Evolutionary conservation across 176 grass and related monocot species (phyloP).

Genomic region (Tillandsia leiboldiana): DNA sequence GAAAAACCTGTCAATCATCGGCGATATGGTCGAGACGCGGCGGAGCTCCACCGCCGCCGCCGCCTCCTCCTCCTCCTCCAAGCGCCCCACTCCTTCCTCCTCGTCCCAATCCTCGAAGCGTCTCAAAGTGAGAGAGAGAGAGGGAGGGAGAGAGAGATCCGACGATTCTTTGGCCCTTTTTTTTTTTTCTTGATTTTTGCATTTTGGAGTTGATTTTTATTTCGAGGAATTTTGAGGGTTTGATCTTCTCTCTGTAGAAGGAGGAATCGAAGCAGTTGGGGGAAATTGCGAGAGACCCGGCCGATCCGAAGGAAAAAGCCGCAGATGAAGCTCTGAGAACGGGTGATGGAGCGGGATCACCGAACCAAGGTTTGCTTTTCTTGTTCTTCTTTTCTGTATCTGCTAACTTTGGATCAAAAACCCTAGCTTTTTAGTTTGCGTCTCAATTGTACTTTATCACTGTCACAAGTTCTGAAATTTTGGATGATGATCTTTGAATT

Average conservation of each 20-base stretch:
- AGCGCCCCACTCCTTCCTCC: neutral
- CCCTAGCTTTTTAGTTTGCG: too few species aligned
- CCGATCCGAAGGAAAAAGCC: neutral
- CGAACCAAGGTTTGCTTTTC: conserved; percentile 1
- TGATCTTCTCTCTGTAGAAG: conserved; percentile 20
- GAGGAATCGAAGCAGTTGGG: neutral
- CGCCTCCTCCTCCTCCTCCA: conserved; percentile 19
- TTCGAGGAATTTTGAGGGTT: conserved; percentile 27
- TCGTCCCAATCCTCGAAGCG: conserved; percentile 37
- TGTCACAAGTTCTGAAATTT: too few species aligned
- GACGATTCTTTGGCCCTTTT: conserved; percentile 5
- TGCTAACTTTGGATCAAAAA: too few species aligned
- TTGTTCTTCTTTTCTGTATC: too few species aligned
- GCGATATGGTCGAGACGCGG: conserved; percentile 88
- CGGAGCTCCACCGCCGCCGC: conserved; percentile 43
- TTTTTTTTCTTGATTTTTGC: neutral
- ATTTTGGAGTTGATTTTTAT: neutral
- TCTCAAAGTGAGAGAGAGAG: conserved; percentile 59
- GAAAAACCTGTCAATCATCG: too few species aligned
- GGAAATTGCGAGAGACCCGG: neutral
- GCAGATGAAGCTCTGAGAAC: conserved; percentile 4
- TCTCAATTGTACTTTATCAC: too few species aligned
- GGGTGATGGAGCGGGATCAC: neutral
- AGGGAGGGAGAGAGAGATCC: conserved; percentile 17
- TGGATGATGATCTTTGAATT: too few species aligned